Conservation (phyloP, 805 yeast genomes). For the Starmerella scarabaei region DNA sequence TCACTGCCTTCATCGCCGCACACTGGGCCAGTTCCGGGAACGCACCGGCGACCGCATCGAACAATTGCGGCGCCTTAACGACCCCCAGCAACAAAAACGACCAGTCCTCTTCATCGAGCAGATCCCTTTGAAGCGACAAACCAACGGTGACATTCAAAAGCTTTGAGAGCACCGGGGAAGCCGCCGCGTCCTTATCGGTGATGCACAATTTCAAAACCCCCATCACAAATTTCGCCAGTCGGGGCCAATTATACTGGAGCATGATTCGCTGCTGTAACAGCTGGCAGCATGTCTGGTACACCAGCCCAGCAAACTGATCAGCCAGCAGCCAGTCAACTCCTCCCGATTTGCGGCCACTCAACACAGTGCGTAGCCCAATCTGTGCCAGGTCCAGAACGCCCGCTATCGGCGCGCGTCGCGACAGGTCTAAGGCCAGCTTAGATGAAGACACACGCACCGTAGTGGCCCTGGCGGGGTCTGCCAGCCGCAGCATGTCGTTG, state of each 20-base stretch:
- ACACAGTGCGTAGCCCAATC: conserved; percentile 26
- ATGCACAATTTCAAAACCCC: conserved; percentile 23
- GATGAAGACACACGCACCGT: conserved; percentile 13
- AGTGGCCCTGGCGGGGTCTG: conserved; percentile 9
- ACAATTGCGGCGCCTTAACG: conserved; percentile 21
- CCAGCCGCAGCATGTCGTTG: conserved; percentile 6
- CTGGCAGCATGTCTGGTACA: conserved; percentile 20
- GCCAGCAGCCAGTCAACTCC: conserved; percentile 24
- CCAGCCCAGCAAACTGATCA: conserved; percentile 17
- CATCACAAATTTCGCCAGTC: conserved; percentile 28
- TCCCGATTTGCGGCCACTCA: conserved; percentile 6
- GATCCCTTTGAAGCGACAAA: conserved; percentile 25
- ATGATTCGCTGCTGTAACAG: conserved; percentile 12
- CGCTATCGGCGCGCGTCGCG: conserved; percentile 23
- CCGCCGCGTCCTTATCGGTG: conserved; percentile 5
- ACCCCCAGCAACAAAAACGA: conserved; percentile 26
- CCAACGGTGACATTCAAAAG: conserved; percentile 22
- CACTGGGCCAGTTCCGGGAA: conserved; percentile 15
- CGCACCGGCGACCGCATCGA: conserved; percentile 16
- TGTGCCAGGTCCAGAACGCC: conserved; percentile 28
- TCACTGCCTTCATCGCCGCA: conserved; percentile 18
- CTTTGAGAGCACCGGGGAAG: conserved; percentile 15
- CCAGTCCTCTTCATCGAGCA: conserved; percentile 25
- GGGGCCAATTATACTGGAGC: conserved; percentile 28
- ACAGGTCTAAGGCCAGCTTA: conserved; percentile 16